A percentile compares a stretch with the other conserved stretches of the same genome.
Conservation (phyloP, 768 basidiomycete genomes). For the Rhizopogon sp. region DNA sequence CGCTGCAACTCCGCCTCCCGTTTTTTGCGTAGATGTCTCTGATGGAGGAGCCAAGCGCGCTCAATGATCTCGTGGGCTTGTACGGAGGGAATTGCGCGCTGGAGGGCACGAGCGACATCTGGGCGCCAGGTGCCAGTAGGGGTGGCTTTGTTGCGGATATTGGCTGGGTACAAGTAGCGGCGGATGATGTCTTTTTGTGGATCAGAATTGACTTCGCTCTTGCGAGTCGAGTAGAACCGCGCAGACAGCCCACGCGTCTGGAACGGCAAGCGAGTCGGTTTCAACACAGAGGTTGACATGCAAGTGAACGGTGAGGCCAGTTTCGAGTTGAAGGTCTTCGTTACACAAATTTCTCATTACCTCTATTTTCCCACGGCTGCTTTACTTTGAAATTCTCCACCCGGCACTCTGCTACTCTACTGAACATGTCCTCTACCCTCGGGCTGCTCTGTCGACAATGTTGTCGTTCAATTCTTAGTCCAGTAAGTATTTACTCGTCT, state of each 20-base stretch:
- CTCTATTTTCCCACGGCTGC: conserved; percentile 19
- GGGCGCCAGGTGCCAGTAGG: conserved; percentile 84
- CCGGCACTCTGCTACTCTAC: neutral
- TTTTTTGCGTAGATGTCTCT: conserved; percentile 66
- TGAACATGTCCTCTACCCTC: conserved; percentile 17
- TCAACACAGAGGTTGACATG: conserved; percentile 35
- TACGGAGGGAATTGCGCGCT: conserved; percentile 78
- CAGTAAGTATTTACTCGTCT: conserved; percentile 14
- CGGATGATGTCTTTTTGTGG: conserved; percentile 71
- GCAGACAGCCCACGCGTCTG: conserved; percentile 24
- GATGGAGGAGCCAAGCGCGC: conserved; percentile 83
- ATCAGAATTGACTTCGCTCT: conserved; percentile 33
- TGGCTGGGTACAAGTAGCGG: conserved; percentile 75
- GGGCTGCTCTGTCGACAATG: conserved; percentile 22
- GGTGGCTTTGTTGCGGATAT: conserved; percentile 61
- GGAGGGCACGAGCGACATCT: conserved; percentile 70
- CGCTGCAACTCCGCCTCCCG: conserved; percentile 63
- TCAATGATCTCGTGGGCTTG: conserved; percentile 93
- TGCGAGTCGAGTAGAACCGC: conserved; percentile 36
- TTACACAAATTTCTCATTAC: neutral
- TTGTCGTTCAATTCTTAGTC: conserved; percentile 8
- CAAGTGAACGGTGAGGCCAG: neutral
- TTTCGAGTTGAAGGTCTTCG: neutral
- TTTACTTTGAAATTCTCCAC: conserved; percentile 3
- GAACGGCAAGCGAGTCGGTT: conserved; percentile 26